Evolutionary conservation across 768 basidiomycete species (phyloP).

Genomic region (Xanthoconium stramineum): DNA sequence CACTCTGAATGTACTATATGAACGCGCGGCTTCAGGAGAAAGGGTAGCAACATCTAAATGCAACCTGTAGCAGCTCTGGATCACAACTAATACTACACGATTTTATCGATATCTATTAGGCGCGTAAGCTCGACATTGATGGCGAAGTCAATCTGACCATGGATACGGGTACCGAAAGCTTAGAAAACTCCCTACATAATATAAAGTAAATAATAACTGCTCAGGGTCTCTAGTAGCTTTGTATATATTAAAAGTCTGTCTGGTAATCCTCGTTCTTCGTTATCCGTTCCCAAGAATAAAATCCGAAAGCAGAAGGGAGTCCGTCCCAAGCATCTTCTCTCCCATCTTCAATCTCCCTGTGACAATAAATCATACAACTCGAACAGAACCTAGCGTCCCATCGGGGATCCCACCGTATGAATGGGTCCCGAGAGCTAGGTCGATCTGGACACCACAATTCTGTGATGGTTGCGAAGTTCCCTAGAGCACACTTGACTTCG

Average conservation of each 20-base stretch:
- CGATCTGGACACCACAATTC: constrained; percentile 21
- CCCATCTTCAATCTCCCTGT: constrained; percentile 25
- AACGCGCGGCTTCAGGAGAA: no score
- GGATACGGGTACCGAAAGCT: not conserved
- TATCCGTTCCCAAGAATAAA: constrained; percentile 13
- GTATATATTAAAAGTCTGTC: constrained; percentile 1
- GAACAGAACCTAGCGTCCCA: constrained; percentile 23
- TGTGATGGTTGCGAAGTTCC: constrained; percentile 20
- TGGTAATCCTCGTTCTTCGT: constrained; percentile 3
- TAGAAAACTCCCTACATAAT: not conserved
- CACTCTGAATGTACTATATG: no score
- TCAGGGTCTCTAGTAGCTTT: not conserved
- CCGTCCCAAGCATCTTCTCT: constrained; percentile 24
- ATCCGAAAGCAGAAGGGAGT: constrained; percentile 20
- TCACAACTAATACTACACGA: no score
- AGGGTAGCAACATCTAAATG: no score
- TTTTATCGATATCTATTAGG: no score
- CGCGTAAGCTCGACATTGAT: no score
- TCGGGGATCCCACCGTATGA: constrained; percentile 20
- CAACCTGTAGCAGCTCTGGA: no score
- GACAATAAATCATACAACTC: constrained; percentile 20
- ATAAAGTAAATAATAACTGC: constrained; percentile 4
- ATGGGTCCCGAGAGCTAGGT: constrained; percentile 20
- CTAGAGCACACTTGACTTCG: constrained; percentile 19
- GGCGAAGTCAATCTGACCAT: not conserved